Conservation (phyloP, 2,329 filamentous ascomycete species). For the Cladosporium phlei region DNA sequence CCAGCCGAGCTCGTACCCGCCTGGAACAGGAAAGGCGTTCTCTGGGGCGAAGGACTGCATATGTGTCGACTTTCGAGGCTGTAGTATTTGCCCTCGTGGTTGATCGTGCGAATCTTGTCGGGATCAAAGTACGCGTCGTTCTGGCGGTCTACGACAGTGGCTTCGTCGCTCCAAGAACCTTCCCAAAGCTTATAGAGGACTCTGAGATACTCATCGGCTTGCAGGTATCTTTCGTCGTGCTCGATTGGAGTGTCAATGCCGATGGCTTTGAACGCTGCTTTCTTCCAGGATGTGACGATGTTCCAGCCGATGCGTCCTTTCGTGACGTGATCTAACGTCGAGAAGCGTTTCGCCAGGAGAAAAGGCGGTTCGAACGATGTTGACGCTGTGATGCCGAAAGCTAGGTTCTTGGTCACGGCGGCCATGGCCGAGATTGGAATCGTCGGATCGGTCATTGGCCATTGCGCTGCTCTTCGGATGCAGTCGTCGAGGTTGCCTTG, state of each 20-base stretch:
- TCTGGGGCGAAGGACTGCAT: constrained; percentile 37
- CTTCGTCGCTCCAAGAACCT: constrained; percentile 52
- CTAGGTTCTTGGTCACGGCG: constrained; percentile 59
- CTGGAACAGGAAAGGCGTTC: constrained; percentile 43
- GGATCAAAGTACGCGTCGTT: constrained; percentile 57
- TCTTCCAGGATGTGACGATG: constrained; percentile 61
- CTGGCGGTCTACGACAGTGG: constrained; percentile 50
- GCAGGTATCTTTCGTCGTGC: constrained; percentile 57
- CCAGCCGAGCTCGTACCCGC: constrained; percentile 57
- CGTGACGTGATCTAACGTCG: constrained; percentile 59
- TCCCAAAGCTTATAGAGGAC: constrained; percentile 61
- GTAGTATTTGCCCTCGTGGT: constrained; percentile 56
- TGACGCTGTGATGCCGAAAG: constrained; percentile 59
- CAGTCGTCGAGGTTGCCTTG: constrained; percentile 38
- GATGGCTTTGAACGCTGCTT: constrained; percentile 59
- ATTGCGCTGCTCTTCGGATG: constrained; percentile 59
- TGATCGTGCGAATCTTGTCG: constrained; percentile 55
- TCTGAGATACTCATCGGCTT: constrained; percentile 58
- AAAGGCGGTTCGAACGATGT: constrained; percentile 62
- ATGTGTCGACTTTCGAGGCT: constrained; percentile 44
- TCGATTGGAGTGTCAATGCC: constrained; percentile 54
- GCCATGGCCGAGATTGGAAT: constrained; percentile 64
- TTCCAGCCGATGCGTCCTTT: constrained; percentile 61
- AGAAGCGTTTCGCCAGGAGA: constrained; percentile 58
- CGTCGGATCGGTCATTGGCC: constrained; percentile 60